Conservation (phyloP, 1,139 yeast genomes). For the Nakaseomyces kungkrabaensis region DNA sequence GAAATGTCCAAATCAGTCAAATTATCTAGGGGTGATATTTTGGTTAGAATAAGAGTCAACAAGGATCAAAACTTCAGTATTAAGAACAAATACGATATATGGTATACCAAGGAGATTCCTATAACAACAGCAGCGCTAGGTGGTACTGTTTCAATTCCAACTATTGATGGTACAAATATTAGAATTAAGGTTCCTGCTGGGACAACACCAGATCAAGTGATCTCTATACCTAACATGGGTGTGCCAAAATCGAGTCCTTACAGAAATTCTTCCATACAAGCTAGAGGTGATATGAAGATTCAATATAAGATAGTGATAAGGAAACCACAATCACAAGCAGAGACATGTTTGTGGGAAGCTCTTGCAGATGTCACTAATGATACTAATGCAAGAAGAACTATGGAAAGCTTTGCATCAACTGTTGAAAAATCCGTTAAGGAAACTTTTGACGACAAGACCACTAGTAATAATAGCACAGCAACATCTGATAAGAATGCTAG, state of each 20-base stretch:
- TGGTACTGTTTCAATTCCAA: conserved; percentile 80
- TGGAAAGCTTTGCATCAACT: conserved; percentile 3
- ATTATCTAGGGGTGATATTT: conserved; percentile 74
- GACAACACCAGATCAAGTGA: conserved; percentile 64
- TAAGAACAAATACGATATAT: conserved; percentile 40
- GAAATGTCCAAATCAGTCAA: conserved; percentile 33
- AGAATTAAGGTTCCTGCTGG: conserved; percentile 81
- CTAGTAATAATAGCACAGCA: conserved; percentile 2
- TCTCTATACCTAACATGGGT: conserved; percentile 81
- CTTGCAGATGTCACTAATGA: conserved; percentile 87
- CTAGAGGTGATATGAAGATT: conserved; percentile 78
- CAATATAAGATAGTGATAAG: conserved; percentile 61
- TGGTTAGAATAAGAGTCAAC: conserved; percentile 66
- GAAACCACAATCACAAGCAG: conserved; percentile 76
- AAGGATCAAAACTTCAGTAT: conserved; percentile 66
- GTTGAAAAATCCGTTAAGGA: conserved; percentile 15
- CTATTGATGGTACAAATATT: conserved; percentile 65
- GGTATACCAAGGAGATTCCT: conserved; percentile 58
- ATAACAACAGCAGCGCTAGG: conserved; percentile 97
- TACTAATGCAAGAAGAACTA: conserved; percentile 57
- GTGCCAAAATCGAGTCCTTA: conserved; percentile 44
- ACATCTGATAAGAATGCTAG: not conserved
- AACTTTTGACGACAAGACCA: conserved; percentile 7
- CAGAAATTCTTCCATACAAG: conserved; percentile 28
- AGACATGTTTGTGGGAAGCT: conserved; percentile 86